phyloP scores from a whole-genome alignment of 306 rosid genomes.

The Biancaea sappan region DNA sequence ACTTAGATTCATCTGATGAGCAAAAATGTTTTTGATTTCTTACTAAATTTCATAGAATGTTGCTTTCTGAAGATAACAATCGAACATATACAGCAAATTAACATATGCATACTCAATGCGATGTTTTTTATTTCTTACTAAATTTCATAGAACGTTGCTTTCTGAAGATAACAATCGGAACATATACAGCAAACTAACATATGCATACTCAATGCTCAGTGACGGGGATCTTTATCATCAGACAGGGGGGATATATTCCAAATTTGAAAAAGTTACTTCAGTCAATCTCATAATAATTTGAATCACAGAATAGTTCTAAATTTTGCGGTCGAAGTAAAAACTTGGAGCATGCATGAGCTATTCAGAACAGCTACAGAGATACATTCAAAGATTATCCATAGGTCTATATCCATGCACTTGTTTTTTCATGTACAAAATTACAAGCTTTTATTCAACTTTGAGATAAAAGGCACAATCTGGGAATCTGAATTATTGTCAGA shows the following conservation, averaged over 20 bases:
- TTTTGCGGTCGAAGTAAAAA: slow-evolving; percentile 1
- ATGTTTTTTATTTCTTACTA: slow-evolving; percentile 21
- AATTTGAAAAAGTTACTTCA: not conserved
- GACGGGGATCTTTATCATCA: not conserved
- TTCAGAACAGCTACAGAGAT: slow-evolving; percentile 1
- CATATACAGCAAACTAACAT: slow-evolving; percentile 14
- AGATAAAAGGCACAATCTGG: not conserved
- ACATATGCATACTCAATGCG: no score
- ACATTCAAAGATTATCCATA: not conserved
- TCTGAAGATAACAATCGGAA: not conserved
- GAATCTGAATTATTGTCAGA: not conserved
- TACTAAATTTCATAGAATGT: slow-evolving; percentile 2
- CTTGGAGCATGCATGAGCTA: slow-evolving; percentile 11
- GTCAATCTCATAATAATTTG: not conserved
- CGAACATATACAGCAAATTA: slow-evolving; percentile 8
- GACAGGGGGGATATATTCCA: not conserved
- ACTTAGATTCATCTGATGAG: slow-evolving; percentile 10
- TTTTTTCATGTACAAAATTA: not conserved
- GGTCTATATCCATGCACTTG: not conserved
- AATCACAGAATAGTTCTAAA: slow-evolving; percentile 1
- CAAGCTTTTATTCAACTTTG: not conserved
- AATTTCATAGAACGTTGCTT: slow-evolving; percentile 11
- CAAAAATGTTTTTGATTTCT: slow-evolving; percentile 28
- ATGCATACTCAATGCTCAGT: slow-evolving; percentile 12
- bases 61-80: not conserved